Evolutionary conservation across 495 filamentous ascomycete species (phyloP), one percentile per base, ranked within the genome.

Genomic region (Bathelium albidoporum): DNA sequence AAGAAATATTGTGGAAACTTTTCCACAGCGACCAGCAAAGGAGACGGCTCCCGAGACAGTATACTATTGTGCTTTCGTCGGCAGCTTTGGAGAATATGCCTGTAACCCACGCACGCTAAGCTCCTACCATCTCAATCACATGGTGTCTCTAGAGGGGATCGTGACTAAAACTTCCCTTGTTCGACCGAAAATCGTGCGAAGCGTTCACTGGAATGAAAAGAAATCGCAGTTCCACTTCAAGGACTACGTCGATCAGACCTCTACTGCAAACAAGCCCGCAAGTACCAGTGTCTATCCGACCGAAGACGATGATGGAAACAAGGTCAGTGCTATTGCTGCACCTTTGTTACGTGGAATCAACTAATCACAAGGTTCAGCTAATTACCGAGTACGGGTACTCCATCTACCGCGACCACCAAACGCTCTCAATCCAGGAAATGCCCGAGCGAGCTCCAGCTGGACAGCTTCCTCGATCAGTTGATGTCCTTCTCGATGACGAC

Each of bases 361-460:
- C 49, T 55, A 29, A 55, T 20, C n/a, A 7, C 24, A 11, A 20
- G 26, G 24, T 55, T 34, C 68, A 87, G 72, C 82, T 99, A 18
- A 85, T 89, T 67, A 97, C 95, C 43, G 95, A 99, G 71, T 97
- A 96, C 74, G 94, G 94, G 10, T 90, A 95, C 74, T 94, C 86
- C 73, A 94, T 87, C 22, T 99, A 97, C 73, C 83, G 93, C 72
- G 94, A 99, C 73, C 95, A 99, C 74, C 94, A 99, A 72, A 92
- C 90, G 20, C 90, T 99, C 58, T 97, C 94, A 0, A 96, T 99
- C 70, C 94, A 99, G 79, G 94, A 99, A 81, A 99, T 99, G 94
- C 94, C 94, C 16, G 94, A 99, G 73, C 82, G 94, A 69, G 94
- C 94, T 28, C 94, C 94, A 31, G 93, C 94, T 60, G 94, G 94